Conservation (phyloP, 2,329 filamentous ascomycete genomes). For the Trichoderma sp. region DNA sequence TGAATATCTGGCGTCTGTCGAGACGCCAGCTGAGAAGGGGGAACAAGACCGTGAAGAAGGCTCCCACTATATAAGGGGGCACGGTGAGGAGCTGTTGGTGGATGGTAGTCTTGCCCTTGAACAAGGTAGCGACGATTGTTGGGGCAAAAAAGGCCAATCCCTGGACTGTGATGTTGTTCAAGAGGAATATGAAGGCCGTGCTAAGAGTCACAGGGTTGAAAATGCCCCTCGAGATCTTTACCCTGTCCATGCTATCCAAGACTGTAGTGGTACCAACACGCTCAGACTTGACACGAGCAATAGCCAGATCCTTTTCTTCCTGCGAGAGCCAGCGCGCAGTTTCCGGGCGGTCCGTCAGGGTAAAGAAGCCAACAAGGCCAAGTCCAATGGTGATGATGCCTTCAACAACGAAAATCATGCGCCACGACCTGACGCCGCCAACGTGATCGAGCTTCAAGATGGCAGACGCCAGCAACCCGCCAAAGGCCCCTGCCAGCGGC, state of each 20-base stretch:
- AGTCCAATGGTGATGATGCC: conserved; percentile 60
- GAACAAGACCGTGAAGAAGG: conserved; percentile 64
- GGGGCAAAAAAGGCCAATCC: conserved; percentile 70
- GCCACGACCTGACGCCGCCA: conserved; percentile 58
- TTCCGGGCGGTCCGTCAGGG: conserved; percentile 67
- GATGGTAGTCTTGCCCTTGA: conserved; percentile 56
- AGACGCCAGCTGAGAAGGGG: conserved; percentile 62
- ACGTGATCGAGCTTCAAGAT: conserved; percentile 64
- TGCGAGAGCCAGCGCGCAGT: conserved; percentile 66
- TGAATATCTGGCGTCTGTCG: conserved; percentile 61
- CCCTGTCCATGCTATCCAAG: conserved; percentile 61
- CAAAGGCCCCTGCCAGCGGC: conserved; percentile 70
- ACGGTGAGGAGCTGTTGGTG: conserved; percentile 70
- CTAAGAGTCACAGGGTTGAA: conserved; percentile 61
- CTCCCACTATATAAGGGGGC: conserved; percentile 69
- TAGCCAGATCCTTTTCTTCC: conserved; percentile 67
- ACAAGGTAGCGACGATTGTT: conserved; percentile 69
- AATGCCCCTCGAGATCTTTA: conserved; percentile 63
- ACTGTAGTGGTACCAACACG: conserved; percentile 63
- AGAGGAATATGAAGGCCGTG: conserved; percentile 60
- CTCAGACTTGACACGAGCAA: conserved; percentile 68
- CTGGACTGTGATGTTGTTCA: conserved; percentile 57
- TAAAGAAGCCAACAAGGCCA: conserved; percentile 61
- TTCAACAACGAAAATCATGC: conserved; percentile 72
- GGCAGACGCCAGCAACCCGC: conserved; percentile 64